Conservation (phyloP, 2,329 filamentous ascomycete genomes). For the Neofusicoccum kwambonambiense region DNA sequence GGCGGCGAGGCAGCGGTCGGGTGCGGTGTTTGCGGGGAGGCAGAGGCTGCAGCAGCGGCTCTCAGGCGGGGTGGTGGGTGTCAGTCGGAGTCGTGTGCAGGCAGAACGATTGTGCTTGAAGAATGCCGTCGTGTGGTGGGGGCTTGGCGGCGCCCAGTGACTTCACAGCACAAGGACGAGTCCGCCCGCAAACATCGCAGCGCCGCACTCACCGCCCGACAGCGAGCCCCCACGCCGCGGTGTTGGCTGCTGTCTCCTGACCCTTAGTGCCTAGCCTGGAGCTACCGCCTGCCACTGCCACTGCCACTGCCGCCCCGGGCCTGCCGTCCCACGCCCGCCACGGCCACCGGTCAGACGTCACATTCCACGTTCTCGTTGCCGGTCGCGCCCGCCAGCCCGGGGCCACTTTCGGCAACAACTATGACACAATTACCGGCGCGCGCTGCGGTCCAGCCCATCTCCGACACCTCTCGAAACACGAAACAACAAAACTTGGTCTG, state of each 20-base stretch:
- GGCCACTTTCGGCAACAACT: not conserved
- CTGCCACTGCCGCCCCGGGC: no score
- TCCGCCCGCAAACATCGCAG: not conserved
- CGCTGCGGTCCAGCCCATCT: not conserved
- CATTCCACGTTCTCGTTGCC: not conserved
- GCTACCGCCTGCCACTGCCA: not conserved
- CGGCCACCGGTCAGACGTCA: not conserved
- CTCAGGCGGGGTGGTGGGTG: not conserved
- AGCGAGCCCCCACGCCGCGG: not conserved
- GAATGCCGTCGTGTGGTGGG: conserved; percentile 10
- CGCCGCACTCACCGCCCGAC: not conserved
- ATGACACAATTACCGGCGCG: not conserved
- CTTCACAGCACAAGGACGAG: not conserved
- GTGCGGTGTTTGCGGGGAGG: not conserved
- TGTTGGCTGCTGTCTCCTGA: not conserved
- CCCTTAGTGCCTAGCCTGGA: not conserved
- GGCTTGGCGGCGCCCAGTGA: conserved; percentile 9
- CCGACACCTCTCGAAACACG: not conserved
- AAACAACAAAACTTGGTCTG: not conserved
- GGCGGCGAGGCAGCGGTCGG: not conserved
- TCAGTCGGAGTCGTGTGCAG: not conserved
- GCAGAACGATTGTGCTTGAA: conserved; percentile 6
- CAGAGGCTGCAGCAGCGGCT: not conserved
- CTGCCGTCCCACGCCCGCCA: no score
- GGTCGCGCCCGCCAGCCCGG: not conserved